Evolutionary conservation across 2,329 filamentous ascomycete species (phyloP), one percentile per base, ranked within the genome.

Genomic region (Exophiala sp.): DNA sequence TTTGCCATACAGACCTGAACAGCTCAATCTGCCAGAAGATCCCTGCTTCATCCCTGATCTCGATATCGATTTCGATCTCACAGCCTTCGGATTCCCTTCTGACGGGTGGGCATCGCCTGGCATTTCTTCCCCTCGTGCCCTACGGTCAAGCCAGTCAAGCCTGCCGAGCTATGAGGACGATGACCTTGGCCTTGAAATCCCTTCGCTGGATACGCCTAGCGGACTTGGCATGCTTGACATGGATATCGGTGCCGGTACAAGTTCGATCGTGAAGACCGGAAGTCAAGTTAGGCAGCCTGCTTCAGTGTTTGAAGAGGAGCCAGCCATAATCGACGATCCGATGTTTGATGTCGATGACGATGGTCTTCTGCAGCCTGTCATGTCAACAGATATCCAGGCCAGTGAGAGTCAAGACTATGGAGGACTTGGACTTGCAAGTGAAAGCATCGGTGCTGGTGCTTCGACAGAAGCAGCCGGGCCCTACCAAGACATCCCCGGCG

Each of bases 1-100:
- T n/a, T n/a, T n/a, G n/a, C n/a, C n/a, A n/a, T n/a, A 24, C 58
- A 95, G 88, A 60, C 81, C 79, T 3, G 81, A 86, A 19, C 83
- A 90, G 59, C 81, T 96, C 48, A 73, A 88, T 2, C 73, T 97
- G 1, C 73, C 79, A 46, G 88, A 97, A 61, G 91, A 97, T 62
- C 88, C 89, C 0, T 76, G 80, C 35, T 96, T 97, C 63, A 68
- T 86, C 8, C 82, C 84, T 0, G 80, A 84, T 37, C 74, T 82
- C 1, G 71, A 76, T 1, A 73, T 85, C 49, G 73, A 82, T 24
- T 64, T 80, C 18, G 74, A 80, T 43, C 62, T 82, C 13, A 68
- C 68, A 9, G 65, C 67, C 2, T 64, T 79, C 30, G 64, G 71
- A 24, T 50, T 68, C n/a, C 58, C 61, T 10, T 56, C 66, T 1